Conservation (phyloP, 768 basidiomycete species). For the Kwoniella mangroviensis region DNA sequence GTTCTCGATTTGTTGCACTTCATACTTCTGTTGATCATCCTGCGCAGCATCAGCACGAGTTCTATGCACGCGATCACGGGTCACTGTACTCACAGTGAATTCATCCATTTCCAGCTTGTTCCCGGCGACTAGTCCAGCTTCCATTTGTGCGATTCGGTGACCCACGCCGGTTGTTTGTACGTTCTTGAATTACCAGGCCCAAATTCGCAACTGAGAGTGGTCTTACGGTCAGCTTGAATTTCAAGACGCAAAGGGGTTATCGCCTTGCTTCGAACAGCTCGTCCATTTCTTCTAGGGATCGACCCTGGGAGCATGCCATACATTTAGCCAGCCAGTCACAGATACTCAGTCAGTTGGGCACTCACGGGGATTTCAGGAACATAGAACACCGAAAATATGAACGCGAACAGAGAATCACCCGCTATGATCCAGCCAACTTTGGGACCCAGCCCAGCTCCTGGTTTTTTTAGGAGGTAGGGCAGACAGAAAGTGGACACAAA, state of each 20-base stretch:
- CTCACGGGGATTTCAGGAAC: conserved; percentile 15
- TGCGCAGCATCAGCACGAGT: too few species aligned
- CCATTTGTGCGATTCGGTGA: not conserved
- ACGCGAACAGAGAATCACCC: conserved; percentile 10
- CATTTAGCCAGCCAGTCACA: not conserved
- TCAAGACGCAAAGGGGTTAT: too few species aligned
- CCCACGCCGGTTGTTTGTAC: conserved; percentile 5
- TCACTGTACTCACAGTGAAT: too few species aligned
- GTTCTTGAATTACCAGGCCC: conserved; percentile 5
- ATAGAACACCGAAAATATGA: conserved; percentile 17
- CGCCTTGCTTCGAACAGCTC: not conserved
- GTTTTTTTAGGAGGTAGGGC: conserved; percentile 15
- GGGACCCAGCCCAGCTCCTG: conserved; percentile 13
- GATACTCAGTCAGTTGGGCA: not conserved
- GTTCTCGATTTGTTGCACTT: too few species aligned
- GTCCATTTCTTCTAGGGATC: conserved; percentile 17
- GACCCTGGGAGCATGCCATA: not conserved
- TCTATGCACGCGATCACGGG: too few species aligned
- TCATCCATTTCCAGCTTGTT: too few species aligned
- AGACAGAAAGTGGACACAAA: conserved; percentile 12
- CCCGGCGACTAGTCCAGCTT: not conserved
- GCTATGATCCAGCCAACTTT: conserved; percentile 18
- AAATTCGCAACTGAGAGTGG: not conserved
- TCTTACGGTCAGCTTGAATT: too few species aligned
- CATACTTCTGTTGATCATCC: too few species aligned